A percentile compares a stretch with the other conserved stretches of the same genome.
Evolutionary conservation across 805 yeast species (phyloP).

Genomic region (Ogataea pignaliae): DNA sequence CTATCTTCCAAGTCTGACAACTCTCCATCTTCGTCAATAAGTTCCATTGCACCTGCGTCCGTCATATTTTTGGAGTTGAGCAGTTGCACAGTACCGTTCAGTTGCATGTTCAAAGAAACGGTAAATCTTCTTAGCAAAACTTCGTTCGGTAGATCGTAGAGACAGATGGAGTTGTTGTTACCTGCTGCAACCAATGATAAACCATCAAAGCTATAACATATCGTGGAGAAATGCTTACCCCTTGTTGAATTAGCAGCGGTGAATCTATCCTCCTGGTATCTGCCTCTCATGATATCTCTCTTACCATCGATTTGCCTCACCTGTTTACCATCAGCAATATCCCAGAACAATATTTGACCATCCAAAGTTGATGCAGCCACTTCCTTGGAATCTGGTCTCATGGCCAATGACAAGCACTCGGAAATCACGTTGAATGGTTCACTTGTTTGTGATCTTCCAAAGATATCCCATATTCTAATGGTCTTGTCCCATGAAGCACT

Average conservation of each 20-base stretch:
- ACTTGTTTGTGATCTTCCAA: constrained; percentile 78
- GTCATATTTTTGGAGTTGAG: constrained; percentile 81
- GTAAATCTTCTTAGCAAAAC: constrained; percentile 78
- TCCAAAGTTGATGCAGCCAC: constrained; percentile 84
- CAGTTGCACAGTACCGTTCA: constrained; percentile 80
- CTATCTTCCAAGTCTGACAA: constrained; percentile 76
- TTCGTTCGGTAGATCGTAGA: constrained; percentile 85
- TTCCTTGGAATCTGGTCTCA: constrained; percentile 92
- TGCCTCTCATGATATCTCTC: constrained; percentile 81
- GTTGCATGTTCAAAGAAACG: constrained; percentile 83
- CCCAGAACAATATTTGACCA: constrained; percentile 83
- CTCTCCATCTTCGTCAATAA: constrained; percentile 83
- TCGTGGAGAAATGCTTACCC: constrained; percentile 76
- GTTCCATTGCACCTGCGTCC: constrained; percentile 80
- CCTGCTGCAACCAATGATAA: constrained; percentile 87
- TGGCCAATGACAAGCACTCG: constrained; percentile 76
- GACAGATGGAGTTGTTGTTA: constrained; percentile 82
- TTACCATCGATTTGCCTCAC: constrained; percentile 80
- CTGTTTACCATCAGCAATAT: constrained; percentile 77
- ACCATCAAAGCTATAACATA: constrained; percentile 88
- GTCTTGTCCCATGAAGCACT: constrained; percentile 97
- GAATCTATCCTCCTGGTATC: constrained; percentile 79
- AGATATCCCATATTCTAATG: constrained; percentile 87
- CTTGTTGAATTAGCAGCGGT: constrained; percentile 75
- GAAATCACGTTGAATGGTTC: constrained; percentile 86